A percentile compares a stretch with the other conserved stretches of the same genome.
phyloP scores from a whole-genome alignment of 257 asterid genomes.

The Misopates orontium region DNA sequence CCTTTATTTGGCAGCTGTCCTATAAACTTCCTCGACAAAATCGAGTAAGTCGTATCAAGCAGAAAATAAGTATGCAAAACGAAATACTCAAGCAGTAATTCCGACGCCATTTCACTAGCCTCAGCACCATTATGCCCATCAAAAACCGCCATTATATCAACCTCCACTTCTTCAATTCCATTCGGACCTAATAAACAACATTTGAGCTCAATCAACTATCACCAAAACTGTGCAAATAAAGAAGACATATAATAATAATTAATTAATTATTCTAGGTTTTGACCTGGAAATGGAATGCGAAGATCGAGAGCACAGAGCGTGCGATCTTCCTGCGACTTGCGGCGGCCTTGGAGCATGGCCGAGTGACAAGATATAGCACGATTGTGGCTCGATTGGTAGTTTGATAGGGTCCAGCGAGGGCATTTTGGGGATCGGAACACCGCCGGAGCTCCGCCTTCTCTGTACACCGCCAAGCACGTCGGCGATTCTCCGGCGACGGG shows the following conservation, averaged over 20 bases:
- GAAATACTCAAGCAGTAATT: slow-evolving; percentile 73
- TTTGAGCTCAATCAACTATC: too few relatives aligned
- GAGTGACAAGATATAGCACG: slow-evolving; percentile 57
- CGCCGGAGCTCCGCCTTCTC: slow-evolving; percentile 96
- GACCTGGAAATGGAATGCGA: slow-evolving; percentile 85
- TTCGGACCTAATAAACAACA: slow-evolving; percentile 46
- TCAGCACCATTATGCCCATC: slow-evolving; percentile 97
- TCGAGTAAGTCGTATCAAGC: slow-evolving; percentile 72
- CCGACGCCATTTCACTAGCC: slow-evolving; percentile 95
- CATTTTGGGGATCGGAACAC: slow-evolving; percentile 94
- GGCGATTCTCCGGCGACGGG: slow-evolving; percentile 66
- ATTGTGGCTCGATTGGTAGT: slow-evolving; percentile 42
- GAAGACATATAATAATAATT: too few relatives aligned
- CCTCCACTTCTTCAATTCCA: slow-evolving; percentile 71
- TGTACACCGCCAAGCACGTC: slow-evolving; percentile 77
- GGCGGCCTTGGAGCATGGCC: slow-evolving; percentile 84
- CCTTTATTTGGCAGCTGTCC: slow-evolving; percentile 55
- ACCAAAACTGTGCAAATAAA: neutral
- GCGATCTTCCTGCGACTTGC: slow-evolving; percentile 88
- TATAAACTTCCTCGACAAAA: slow-evolving; percentile 53
- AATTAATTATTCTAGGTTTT: too few relatives aligned
- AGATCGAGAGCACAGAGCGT: slow-evolving; percentile 69
- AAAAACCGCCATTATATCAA: slow-evolving; percentile 84
- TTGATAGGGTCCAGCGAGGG: slow-evolving; percentile 84
- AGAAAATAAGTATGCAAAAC: slow-evolving; percentile 86